A percentile compares a stretch with the other conserved stretches of the same genome.
Conservation (phyloP, 2,329 filamentous ascomycete species). For the Colletotrichum sp. region DNA sequence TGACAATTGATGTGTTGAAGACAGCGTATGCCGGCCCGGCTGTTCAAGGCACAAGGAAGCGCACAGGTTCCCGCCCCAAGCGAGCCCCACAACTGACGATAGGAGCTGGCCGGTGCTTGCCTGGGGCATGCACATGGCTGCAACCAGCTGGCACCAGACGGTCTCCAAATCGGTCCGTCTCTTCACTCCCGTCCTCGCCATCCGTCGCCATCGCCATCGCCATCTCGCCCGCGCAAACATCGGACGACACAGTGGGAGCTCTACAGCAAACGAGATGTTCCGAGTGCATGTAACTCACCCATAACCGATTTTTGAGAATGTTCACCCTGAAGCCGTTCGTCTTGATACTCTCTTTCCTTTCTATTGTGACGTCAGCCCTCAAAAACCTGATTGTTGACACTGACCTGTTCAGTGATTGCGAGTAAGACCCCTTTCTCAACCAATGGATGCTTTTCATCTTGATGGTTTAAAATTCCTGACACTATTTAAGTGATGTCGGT, state of each 20-base stretch:
- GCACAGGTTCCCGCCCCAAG: neutral
- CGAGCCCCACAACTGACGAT: neutral
- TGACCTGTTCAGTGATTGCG: slow-evolving; percentile 50
- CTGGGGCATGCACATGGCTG: no score
- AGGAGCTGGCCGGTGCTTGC: neutral
- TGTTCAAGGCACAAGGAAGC: neutral
- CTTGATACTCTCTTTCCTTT: neutral
- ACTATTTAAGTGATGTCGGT: slow-evolving; percentile 37
- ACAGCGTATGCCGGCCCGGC: neutral
- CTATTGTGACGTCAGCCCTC: neutral
- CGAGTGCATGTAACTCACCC: neutral
- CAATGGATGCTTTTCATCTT: neutral
- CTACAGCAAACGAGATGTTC: neutral
- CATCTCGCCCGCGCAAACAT: neutral
- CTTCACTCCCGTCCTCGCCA: neutral
- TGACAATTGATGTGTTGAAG: neutral
- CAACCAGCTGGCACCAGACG: neutral
- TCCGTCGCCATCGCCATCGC: neutral
- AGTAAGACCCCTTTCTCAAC: slow-evolving; percentile 31
- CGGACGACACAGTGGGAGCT: neutral
- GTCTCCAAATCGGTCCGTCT: fast-evolving
- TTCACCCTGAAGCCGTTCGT: neutral
- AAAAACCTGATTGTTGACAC: slow-evolving; percentile 51
- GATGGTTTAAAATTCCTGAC: neutral
- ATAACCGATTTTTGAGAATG: neutral